Conservation (phyloP, 2,329 filamentous ascomycete species). For the Pseudogymnoascus sp. region DNA sequence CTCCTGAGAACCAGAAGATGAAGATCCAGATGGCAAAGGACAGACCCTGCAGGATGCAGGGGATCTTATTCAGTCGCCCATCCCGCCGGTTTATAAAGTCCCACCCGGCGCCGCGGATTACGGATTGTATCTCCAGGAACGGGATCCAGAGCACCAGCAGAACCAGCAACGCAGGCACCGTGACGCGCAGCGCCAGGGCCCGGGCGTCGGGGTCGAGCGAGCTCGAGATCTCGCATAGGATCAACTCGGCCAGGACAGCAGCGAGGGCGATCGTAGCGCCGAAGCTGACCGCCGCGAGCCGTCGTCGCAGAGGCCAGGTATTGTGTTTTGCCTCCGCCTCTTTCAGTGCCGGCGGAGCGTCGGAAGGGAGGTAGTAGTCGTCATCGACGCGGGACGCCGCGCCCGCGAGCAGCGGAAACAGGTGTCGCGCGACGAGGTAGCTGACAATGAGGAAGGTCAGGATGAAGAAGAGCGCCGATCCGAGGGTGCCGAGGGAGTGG, state of each 20-base stretch:
- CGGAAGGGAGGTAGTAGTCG: slow-evolving; percentile 52
- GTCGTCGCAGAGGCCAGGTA: slow-evolving; percentile 41
- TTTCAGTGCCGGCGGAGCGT: slow-evolving; percentile 51
- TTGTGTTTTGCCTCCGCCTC: slow-evolving; percentile 52
- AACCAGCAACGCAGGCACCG: slow-evolving; percentile 62
- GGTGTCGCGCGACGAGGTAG: slow-evolving; percentile 52
- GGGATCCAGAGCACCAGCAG: slow-evolving; percentile 69
- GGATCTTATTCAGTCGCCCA: slow-evolving; percentile 47
- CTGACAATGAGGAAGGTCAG: slow-evolving; percentile 59
- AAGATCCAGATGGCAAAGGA: slow-evolving; percentile 63
- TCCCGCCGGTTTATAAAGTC: slow-evolving; percentile 51
- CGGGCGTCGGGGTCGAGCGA: slow-evolving; percentile 60
- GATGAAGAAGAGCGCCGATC: slow-evolving; percentile 51
- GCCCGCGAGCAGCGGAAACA: slow-evolving; percentile 65
- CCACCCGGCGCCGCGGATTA: slow-evolving; percentile 47
- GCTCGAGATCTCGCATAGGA: slow-evolving; percentile 77
- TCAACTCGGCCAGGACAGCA: slow-evolving; percentile 68
- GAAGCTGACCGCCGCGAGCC: slow-evolving; percentile 57
- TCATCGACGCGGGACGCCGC: slow-evolving; percentile 44
- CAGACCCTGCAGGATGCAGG: slow-evolving; percentile 55
- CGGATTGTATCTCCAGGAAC: slow-evolving; percentile 62
- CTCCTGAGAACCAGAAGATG: slow-evolving; percentile 68
- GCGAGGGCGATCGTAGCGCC: slow-evolving; percentile 69
- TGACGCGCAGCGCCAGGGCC: slow-evolving; percentile 57
- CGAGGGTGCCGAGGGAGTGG: slow-evolving; percentile 4